These are phyloP conservation scores for Penicillium pancosmium DNA, from an alignment of 495 filamentous ascomycete genomes.

Conservation along the genomic window DNA sequence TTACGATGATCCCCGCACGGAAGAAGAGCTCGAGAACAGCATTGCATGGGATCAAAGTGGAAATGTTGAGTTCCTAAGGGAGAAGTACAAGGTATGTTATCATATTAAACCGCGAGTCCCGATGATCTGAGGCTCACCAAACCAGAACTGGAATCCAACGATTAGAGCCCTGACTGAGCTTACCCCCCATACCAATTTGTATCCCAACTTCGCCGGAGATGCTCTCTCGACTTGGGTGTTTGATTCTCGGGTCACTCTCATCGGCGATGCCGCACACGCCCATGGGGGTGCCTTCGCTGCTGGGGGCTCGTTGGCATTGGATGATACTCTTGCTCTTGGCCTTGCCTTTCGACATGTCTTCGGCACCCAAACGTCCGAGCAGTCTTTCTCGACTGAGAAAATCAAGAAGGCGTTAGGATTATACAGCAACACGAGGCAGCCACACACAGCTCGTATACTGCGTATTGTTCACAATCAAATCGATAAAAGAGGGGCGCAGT, in stretches of 20 bases:
- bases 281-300: constrained; percentile 55
- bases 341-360: constrained; percentile 31
- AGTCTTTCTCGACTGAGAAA: constrained; percentile 21
- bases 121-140: background rate
- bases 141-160: constrained; percentile 47
- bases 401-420: constrained; percentile 36
- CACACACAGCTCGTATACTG: constrained; percentile 44
- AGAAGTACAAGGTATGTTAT: constrained; percentile 33
- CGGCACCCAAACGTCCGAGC: background rate
- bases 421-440: constrained; percentile 44
- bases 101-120: background rate
- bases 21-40: constrained; percentile 40
- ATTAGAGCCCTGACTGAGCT: constrained; percentile 43
- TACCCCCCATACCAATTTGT: constrained; percentile 44
- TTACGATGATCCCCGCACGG: constrained; percentile 40
- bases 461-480: constrained; percentile 43
- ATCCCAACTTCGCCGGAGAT: constrained; percentile 47
- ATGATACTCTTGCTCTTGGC: constrained; percentile 43
- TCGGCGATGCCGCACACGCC: constrained; percentile 53
- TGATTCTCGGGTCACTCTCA: constrained; percentile 39
- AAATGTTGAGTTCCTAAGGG: constrained; percentile 38
- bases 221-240: constrained; percentile 46
- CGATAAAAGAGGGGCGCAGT: constrained; percentile 22
- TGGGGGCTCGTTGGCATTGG: constrained; percentile 53
- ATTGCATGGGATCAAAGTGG: constrained; percentile 44